These are phyloP conservation scores for Penicillium salamii DNA, from an alignment of 495 filamentous ascomycete species.

Conservation along the genomic window DNA sequence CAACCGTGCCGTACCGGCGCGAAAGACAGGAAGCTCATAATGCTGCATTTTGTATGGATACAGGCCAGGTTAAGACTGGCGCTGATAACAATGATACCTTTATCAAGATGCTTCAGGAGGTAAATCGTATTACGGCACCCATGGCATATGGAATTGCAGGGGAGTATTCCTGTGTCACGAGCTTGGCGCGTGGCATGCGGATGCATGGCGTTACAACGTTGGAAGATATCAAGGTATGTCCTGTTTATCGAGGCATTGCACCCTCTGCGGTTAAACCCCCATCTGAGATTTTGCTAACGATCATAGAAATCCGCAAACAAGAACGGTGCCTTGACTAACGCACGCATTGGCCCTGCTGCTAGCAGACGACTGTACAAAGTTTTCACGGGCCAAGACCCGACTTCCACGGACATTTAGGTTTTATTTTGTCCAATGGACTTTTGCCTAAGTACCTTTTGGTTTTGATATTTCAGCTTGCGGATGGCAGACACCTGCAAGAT, in stretches of 20 bases:
- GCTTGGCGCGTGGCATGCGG: constrained; percentile 58
- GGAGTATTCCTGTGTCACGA: constrained; percentile 56
- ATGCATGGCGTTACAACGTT: constrained; percentile 56
- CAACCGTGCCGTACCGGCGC: constrained; percentile 66
- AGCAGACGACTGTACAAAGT: constrained; percentile 73
- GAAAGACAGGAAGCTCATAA: constrained; percentile 46
- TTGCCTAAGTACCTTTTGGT: constrained; percentile 1
- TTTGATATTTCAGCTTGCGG: background rate
- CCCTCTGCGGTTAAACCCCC: too few relatives aligned
- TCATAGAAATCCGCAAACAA: constrained; percentile 62
- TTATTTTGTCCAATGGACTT: background rate
- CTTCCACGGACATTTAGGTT: constrained; percentile 63
- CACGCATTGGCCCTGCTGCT: constrained; percentile 64
- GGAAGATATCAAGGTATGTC: constrained; percentile 54
- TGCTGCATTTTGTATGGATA: constrained; percentile 79
- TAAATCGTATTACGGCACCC: constrained; percentile 67
- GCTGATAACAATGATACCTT: constrained; percentile 67
- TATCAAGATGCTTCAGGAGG: constrained; percentile 74
- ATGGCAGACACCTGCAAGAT: background rate
- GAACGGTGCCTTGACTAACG: constrained; percentile 62
- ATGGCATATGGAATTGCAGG: constrained; percentile 69
- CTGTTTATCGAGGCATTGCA: background rate
- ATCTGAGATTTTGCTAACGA: constrained; percentile 7
- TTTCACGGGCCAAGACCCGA: constrained; percentile 65
- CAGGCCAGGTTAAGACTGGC: constrained; percentile 74